phyloP scores from a whole-genome alignment of 2,329 filamentous ascomycete genomes.

The Drechslera avenae region DNA sequence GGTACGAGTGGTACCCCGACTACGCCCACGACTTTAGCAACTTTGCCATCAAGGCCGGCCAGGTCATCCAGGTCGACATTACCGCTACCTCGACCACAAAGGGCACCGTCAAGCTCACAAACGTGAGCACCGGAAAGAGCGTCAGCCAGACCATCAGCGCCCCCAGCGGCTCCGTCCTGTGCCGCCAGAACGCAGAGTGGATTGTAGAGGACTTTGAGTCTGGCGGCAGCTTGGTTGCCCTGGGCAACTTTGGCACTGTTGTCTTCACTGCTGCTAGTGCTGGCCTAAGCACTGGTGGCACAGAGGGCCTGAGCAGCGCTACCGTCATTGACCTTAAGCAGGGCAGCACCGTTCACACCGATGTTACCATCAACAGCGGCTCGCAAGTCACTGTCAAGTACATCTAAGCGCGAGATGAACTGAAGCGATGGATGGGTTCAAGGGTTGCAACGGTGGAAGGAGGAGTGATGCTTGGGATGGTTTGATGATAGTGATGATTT shows the following conservation, averaged over 20 bases:
- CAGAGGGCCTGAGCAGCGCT: neutral
- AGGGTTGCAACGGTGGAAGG: neutral
- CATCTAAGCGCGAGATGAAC: too few species aligned
- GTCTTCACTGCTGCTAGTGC: neutral
- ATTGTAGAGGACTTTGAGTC: conserved; percentile 43
- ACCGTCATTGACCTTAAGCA: conserved; percentile 3
- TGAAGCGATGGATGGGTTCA: neutral
- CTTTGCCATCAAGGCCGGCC: conserved; percentile 53
- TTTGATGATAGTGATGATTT: neutral
- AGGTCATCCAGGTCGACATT: conserved; percentile 52
- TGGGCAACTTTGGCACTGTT: conserved; percentile 2
- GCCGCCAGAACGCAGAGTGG: conserved; percentile 62
- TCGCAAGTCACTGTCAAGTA: conserved; percentile 9
- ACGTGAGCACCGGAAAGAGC: conserved; percentile 57
- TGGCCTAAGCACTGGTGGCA: neutral
- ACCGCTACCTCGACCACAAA: conserved; percentile 49
- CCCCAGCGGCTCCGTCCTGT: conserved; percentile 13
- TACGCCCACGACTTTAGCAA: conserved; percentile 59
- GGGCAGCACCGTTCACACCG: conserved; percentile 5
- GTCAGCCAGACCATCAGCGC: conserved; percentile 57
- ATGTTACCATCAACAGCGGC: conserved; percentile 3
- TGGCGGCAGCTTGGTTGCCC: neutral
- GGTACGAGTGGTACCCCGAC: conserved; percentile 67
- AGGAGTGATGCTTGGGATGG: neutral
- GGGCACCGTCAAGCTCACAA: conserved; percentile 58